Percentiles rank a stretch among this genome's conserved stretches.
These are phyloP conservation scores for Monosporascus sp. DNA, from an alignment of 2,329 filamentous ascomycete genomes.

Conservation along the genomic window DNA sequence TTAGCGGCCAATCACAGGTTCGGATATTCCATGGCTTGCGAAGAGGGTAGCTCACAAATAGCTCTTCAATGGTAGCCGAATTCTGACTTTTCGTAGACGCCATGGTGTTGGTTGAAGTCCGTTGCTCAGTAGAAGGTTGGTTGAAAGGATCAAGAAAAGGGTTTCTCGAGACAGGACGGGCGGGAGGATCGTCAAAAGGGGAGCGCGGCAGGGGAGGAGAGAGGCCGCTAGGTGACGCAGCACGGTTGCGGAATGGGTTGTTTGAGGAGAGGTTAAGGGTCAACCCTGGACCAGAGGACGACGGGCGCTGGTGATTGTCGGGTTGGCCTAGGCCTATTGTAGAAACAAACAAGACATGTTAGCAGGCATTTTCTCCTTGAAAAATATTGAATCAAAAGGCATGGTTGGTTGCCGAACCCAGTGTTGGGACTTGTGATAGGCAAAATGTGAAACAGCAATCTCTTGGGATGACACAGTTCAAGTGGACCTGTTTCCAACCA, in stretches of 20 bases:
- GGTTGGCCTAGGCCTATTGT: constrained; percentile 31
- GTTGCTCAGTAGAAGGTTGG: constrained; percentile 23
- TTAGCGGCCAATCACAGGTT: constrained; percentile 24
- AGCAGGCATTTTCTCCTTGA: constrained; percentile 10
- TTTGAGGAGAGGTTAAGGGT: constrained; percentile 71
- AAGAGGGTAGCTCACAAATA: constrained; percentile 62
- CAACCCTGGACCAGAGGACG: constrained; percentile 40
- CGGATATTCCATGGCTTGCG: neutral
- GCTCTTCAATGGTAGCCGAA: constrained; percentile 59
- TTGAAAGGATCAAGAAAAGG: constrained; percentile 62
- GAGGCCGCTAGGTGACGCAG: constrained; percentile 51
- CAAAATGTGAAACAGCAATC: constrained; percentile 43
- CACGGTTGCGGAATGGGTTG: constrained; percentile 75
- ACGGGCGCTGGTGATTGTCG: constrained; percentile 22
- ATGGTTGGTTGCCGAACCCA: neutral
- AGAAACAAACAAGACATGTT: constrained; percentile 21
- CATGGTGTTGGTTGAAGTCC: constrained; percentile 46
- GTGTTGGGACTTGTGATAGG: constrained; percentile 24
- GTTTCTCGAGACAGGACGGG: constrained; percentile 65
- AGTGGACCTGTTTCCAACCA: constrained; percentile 27
- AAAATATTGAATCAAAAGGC: constrained; percentile 4
- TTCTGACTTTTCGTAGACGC: constrained; percentile 41
- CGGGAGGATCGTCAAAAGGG: constrained; percentile 55
- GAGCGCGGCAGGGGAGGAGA: constrained; percentile 41
- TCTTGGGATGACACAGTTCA: constrained; percentile 41